Evolutionary conservation across 345 rosid species (phyloP).

Genomic region (Syzygium aromaticum): DNA sequence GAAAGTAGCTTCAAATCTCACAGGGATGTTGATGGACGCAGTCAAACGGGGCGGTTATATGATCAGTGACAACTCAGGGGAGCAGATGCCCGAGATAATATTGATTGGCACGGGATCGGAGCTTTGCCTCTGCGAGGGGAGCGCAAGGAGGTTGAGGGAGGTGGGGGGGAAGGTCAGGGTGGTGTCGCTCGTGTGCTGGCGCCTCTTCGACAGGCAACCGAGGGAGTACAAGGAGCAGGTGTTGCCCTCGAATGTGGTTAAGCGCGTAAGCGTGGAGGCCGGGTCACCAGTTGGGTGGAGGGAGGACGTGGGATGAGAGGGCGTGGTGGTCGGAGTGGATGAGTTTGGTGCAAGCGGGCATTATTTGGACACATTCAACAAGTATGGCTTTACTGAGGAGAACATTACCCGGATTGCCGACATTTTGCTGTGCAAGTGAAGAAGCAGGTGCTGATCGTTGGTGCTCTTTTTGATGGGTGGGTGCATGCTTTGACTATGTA

Average conservation of each 20-base stretch:
- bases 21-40: slow-evolving; percentile 10
- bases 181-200: slow-evolving; percentile 29
- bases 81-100: slow-evolving; percentile 13
- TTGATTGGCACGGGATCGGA: slow-evolving; percentile 30
- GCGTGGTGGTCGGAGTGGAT: slow-evolving; percentile 22
- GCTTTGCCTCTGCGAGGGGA: slow-evolving; percentile 10
- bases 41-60: slow-evolving; percentile 24
- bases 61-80: slow-evolving; percentile 15
- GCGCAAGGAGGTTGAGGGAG: slow-evolving; percentile 11
- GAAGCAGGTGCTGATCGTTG: background rate
- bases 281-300: slow-evolving; percentile 25
- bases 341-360: slow-evolving; percentile 27
- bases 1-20: slow-evolving; percentile 13
- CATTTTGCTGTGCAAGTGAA: slow-evolving; percentile 1
- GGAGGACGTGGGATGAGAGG: slow-evolving; percentile 15
- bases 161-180: slow-evolving; percentile 24
- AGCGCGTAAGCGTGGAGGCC: slow-evolving; percentile 21
- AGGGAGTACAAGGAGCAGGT: slow-evolving; percentile 20
- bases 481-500: background rate
- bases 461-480: background rate
- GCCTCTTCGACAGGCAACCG: slow-evolving; percentile 12
- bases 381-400: slow-evolving; percentile 20
- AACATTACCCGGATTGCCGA: slow-evolving; percentile 16
- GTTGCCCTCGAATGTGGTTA: slow-evolving; percentile 7
- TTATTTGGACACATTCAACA: slow-evolving; percentile 15